These are phyloP conservation scores for Fusarium agapanthi DNA, from an alignment of 2,329 filamentous ascomycete species.

Conservation along the genomic window DNA sequence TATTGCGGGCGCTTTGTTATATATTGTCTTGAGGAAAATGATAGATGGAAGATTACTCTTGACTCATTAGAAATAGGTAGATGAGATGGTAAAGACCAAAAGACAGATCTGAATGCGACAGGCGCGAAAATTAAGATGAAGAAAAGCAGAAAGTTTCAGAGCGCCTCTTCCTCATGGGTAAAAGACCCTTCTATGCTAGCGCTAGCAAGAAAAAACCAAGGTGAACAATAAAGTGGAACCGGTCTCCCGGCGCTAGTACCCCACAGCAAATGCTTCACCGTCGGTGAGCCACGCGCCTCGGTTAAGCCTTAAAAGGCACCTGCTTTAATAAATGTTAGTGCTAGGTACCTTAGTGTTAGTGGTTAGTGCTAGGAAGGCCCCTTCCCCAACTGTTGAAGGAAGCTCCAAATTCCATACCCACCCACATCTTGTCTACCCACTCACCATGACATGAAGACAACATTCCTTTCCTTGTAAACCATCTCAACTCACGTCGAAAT, in stretches of 20 bases:
- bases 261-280: conserved; percentile 13
- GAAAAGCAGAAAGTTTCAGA: conserved; percentile 11
- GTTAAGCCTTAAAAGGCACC: neutral
- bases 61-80: neutral
- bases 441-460: conserved; percentile 41
- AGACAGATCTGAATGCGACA: neutral
- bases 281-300: conserved; percentile 29
- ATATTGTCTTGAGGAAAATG: neutral
- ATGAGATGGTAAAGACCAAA: neutral
- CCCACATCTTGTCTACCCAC: neutral
- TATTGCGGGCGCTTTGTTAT: neutral
- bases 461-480: conserved; percentile 36
- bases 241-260: conserved; percentile 17
- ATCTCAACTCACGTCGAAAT: conserved; percentile 20
- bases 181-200: conserved; percentile 29
- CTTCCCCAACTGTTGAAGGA: conserved; percentile 43
- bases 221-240: conserved; percentile 41
- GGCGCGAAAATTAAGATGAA: conserved; percentile 19
- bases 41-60: neutral
- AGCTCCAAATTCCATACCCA: conserved; percentile 31
- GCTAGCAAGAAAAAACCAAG: conserved; percentile 45
- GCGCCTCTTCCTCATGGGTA: neutral
- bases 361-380: conserved; percentile 11
- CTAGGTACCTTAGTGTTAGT: too few relatives aligned
- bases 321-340: conserved; percentile 6